A percentile compares a stretch with the other conserved stretches of the same genome.
These are phyloP conservation scores for Backusella psychrophila DNA, from an alignment of 192 early-diverging fungal genomes.

Conservation along the genomic window DNA sequence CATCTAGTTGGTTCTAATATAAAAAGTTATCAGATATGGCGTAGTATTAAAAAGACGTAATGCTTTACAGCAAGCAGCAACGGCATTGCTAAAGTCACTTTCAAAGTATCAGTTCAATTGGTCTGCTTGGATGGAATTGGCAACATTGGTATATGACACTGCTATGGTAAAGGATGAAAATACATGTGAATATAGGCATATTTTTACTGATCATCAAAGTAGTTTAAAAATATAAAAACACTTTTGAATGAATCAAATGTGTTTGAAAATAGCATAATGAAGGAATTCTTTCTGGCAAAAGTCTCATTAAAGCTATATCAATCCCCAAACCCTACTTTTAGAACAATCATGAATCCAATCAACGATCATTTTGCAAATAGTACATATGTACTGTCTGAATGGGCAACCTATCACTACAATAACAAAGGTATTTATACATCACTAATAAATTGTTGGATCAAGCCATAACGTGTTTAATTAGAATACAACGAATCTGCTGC, in stretches of 20 bases:
- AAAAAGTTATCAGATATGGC: conserved; percentile 46
- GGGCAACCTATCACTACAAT: conserved; percentile 62
- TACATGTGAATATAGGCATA: too few relatives aligned
- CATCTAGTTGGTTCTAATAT: too few relatives aligned
- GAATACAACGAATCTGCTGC: conserved; percentile 72
- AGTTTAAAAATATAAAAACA: conserved; percentile 25
- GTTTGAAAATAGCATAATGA: conserved; percentile 30
- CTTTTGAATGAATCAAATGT: not conserved
- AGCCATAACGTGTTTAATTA: conserved; percentile 13
- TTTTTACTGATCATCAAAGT: not conserved
- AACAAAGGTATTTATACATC: conserved; percentile 28
- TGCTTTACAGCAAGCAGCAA: conserved; percentile 42
- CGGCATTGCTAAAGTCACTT: conserved; percentile 64
- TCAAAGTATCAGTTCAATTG: conserved; percentile 79
- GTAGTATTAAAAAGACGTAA: conserved; percentile 44
- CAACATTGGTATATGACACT: conserved; percentile 43
- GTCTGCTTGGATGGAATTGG: conserved; percentile 89
- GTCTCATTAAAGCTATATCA: conserved; percentile 49
- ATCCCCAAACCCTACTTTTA: conserved; percentile 31
- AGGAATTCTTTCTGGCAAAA: conserved; percentile 53
- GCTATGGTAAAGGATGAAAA: conserved; percentile 27
- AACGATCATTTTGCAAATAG: conserved; percentile 56
- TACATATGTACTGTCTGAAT: conserved; percentile 61
- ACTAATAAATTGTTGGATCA: not conserved
- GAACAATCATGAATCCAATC: conserved; percentile 36